These are phyloP conservation scores for Cytospora piceae DNA, from an alignment of 2,329 filamentous ascomycete genomes.

Conservation along the genomic window DNA sequence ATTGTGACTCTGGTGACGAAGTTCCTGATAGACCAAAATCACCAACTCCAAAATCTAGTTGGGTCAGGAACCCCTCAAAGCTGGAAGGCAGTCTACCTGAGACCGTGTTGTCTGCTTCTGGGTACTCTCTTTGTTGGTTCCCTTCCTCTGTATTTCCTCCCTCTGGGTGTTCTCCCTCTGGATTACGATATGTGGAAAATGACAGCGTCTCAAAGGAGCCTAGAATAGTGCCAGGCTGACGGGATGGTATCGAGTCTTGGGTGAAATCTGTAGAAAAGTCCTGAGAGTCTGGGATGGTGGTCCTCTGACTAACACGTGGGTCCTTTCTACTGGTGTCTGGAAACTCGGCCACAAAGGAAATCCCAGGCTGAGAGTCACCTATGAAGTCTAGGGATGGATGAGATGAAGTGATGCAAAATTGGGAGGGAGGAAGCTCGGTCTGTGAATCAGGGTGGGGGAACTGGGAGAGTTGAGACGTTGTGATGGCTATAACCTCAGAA, in stretches of 20 bases:
- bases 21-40: constrained; percentile 1
- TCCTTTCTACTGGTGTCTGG: constrained; percentile 22
- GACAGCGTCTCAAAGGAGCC: constrained; percentile 22
- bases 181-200: constrained; percentile 7
- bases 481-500: constrained; percentile 31
- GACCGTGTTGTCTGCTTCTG: constrained; percentile 1
- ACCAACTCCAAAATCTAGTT: constrained; percentile 24
- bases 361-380: constrained; percentile 23
- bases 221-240: constrained; percentile 23
- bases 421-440: constrained; percentile 25
- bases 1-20: background rate
- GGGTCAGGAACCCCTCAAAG: constrained; percentile 26
- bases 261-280: constrained; percentile 34
- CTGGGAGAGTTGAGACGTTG: constrained; percentile 28
- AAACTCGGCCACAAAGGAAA: background rate
- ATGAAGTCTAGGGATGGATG: constrained; percentile 31
- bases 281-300: constrained; percentile 51
- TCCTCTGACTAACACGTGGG: constrained; percentile 36
- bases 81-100: background rate
- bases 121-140: background rate
- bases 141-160: constrained; percentile 7
- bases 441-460: constrained; percentile 9
- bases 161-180: constrained; percentile 4
- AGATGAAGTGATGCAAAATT: constrained; percentile 26
- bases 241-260: constrained; percentile 26